phyloP scores from a whole-genome alignment of 768 basidiomycete genomes.

The Naganishia vaughanmartiniae region DNA sequence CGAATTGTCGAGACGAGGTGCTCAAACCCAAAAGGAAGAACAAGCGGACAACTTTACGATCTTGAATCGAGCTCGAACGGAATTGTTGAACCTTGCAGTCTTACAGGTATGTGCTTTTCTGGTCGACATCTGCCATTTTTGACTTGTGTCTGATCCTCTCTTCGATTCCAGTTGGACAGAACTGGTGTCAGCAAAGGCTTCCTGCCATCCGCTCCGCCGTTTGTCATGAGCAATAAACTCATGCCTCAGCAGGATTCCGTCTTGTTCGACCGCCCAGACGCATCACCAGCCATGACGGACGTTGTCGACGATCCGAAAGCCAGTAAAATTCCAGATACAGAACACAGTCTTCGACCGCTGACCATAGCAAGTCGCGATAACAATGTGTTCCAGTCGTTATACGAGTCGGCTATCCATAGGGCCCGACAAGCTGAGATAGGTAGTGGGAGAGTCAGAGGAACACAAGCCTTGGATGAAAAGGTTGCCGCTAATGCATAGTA shows the following conservation, averaged over 20 bases:
- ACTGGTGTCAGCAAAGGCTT: conserved; percentile 73
- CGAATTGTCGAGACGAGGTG: conserved; percentile 2
- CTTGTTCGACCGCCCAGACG: conserved; percentile 40
- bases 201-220: conserved; percentile 71
- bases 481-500: conserved; percentile 87
- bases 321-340: conserved; percentile 20
- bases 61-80: conserved; percentile 14
- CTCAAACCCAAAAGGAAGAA: conserved; percentile 14
- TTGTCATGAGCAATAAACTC: conserved; percentile 56
- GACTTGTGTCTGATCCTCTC: conserved; percentile 44
- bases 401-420: conserved; percentile 54
- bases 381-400: conserved; percentile 19
- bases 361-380: background rate
- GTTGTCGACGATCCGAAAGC: conserved; percentile 29
- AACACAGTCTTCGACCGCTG: background rate
- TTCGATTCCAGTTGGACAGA: conserved; percentile 69
- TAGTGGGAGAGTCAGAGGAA: conserved; percentile 79
- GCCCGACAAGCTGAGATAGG: conserved; percentile 80
- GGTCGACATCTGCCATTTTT: conserved; percentile 53
- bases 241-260: conserved; percentile 41
- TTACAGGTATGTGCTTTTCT: conserved; percentile 28
- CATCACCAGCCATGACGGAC: conserved; percentile 31
- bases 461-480: conserved; percentile 76
- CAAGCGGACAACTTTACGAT: conserved; percentile 6
- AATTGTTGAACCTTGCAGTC: conserved; percentile 18